Percentiles rank a stretch among this genome's conserved stretches.
Evolutionary conservation across 2,329 filamentous ascomycete species (phyloP).

Genomic region (Tolypocladium nubicola): DNA sequence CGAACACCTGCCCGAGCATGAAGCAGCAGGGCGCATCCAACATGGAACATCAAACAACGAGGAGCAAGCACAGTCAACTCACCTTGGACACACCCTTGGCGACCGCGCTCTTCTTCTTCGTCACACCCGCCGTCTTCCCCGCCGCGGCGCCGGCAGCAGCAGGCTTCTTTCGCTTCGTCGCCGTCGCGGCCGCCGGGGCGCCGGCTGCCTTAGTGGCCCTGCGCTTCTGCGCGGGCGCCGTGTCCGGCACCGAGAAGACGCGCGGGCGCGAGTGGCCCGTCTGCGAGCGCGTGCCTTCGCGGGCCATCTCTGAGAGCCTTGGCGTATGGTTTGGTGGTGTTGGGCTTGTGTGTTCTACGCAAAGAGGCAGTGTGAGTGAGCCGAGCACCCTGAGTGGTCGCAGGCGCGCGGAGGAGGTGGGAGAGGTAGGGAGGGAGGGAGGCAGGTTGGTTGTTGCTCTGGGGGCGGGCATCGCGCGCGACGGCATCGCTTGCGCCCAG

Average conservation of each 20-base stretch:
- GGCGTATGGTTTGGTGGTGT: background rate
- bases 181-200: background rate
- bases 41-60: too few relatives aligned
- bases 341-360: background rate
- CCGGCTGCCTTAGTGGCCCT: constrained; percentile 10
- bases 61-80: background rate
- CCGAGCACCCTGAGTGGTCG: background rate
- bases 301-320: constrained; percentile 25
- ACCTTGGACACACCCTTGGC: background rate
- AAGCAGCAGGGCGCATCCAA: background rate
- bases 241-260: constrained; percentile 38
- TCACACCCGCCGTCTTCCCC: constrained; percentile 1
- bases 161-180: background rate
- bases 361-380: background rate
- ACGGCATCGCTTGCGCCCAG: background rate
- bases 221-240: constrained; percentile 33
- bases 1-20: background rate
- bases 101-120: background rate
- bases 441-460: background rate
- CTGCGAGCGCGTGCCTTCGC: constrained; percentile 40
- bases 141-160: background rate
- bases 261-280: constrained; percentile 44
- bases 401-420: background rate
- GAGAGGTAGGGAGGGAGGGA: background rate
- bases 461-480: background rate